Evolutionary conservation across 1,284 basidiomycete species (phyloP).

Genomic region (Dichomitus squalens): DNA sequence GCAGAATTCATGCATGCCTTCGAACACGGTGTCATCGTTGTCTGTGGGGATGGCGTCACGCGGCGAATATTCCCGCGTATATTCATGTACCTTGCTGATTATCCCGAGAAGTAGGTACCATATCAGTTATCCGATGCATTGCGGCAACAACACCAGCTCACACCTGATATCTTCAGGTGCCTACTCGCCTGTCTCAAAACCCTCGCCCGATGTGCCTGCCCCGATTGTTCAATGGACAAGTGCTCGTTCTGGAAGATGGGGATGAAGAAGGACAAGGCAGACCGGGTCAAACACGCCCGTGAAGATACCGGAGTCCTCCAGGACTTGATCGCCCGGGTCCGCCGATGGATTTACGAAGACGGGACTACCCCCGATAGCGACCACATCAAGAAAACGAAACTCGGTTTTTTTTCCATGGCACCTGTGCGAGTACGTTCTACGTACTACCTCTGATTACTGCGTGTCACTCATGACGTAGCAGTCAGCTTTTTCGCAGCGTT

Average conservation of each 20-base stretch:
- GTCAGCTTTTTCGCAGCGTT: conserved; percentile 31
- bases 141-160: too few relatives aligned
- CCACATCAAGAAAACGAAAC: background rate
- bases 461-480: background rate
- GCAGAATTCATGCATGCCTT: conserved; percentile 13
- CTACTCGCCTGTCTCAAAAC: background rate
- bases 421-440: background rate
- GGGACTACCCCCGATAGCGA: background rate
- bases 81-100: conserved; percentile 3
- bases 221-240: background rate
- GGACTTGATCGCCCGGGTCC: background rate
- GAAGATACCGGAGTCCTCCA: background rate
- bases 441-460: too few relatives aligned
- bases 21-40: background rate
- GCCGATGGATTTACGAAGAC: background rate
- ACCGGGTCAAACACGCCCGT: background rate
- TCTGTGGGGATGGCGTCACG: background rate
- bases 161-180: background rate
- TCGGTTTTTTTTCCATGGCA: background rate
- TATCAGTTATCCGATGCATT: background rate
- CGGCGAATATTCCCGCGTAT: conserved; percentile 1
- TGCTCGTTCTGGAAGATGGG: background rate
- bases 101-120: conserved; percentile 5
- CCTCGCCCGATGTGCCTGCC: background rate
- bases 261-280: background rate